These are phyloP conservation scores for Ciborinia camelliae DNA, from an alignment of 2,329 filamentous ascomycete species.

Conservation along the genomic window DNA sequence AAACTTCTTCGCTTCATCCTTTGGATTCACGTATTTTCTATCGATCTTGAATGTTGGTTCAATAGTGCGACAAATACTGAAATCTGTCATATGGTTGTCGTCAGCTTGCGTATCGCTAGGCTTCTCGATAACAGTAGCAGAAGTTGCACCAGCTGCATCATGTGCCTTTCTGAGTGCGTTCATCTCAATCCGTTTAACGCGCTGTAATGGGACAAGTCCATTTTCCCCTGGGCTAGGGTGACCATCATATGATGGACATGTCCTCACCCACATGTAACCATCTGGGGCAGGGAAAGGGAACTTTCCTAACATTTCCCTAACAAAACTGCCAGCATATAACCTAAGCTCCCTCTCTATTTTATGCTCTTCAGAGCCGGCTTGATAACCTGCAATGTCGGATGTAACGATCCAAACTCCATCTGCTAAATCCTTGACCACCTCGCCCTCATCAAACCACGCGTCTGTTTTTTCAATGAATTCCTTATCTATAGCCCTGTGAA, in stretches of 20 bases:
- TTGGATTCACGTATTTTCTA: not conserved
- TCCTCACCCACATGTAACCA: not conserved
- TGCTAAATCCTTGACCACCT: not conserved
- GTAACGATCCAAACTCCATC: slow-evolving; percentile 2
- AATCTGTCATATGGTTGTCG: not conserved
- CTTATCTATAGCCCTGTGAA: not conserved
- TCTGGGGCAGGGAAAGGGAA: too few species aligned
- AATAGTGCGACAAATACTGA: not conserved
- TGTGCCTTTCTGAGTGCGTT: not conserved
- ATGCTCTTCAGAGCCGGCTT: not conserved
- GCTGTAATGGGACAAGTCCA: not conserved
- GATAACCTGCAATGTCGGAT: not conserved
- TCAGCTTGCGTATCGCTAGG: not conserved
- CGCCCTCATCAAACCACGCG: not conserved
- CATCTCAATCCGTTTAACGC: not conserved
- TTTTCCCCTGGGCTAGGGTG: fast-evolving
- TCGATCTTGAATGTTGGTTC: not conserved
- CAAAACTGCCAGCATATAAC: not conserved
- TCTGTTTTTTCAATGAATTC: not conserved
- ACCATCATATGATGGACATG: not conserved
- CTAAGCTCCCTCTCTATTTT: not conserved
- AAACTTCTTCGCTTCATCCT: not conserved
- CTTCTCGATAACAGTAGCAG: not conserved
- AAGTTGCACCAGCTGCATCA: not conserved
- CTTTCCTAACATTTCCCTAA: too few species aligned